Base-by-base conservation (phyloP, 352 stramenopile genomes). In the Aphanomyces stellatus region DNA sequence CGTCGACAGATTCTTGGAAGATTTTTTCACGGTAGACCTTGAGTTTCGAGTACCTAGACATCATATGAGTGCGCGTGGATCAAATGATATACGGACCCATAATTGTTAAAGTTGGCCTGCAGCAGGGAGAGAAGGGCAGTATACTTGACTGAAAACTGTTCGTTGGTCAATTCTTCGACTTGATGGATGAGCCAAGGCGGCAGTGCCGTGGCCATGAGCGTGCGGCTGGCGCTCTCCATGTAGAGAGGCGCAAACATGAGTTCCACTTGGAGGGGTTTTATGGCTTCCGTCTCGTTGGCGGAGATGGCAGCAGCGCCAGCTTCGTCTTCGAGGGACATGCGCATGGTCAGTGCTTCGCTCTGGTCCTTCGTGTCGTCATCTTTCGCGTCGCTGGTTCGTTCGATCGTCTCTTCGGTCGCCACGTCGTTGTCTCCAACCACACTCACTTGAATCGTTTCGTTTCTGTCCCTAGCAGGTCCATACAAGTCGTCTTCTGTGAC, bases 11-110 rank as follows among this genome's bases (percentile, higher is more conserved):
- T 66, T 90, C 84, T 57, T 91, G 79, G 1, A 90, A 71, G 34
- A 93, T 87, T 25, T 88, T 83, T 40, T 90, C 81, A 24, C 86
- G 75, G 34, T 91, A 79, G 28, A 95, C 84, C 28, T 80, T 79
- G 56, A 94, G 70, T 69, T 94, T 94, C 56, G 49, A 17, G 41
- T 33, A 67, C 34, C 57, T 33, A 3, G 15, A 53, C 57, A 51
- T 11, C 5, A 62, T 8, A 48, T 27, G n/a, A 51, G 25, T 51
- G 37, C 37, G 17, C 37, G 8, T 43, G 37, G 17, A 43, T 43
- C 17, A 43, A 17, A 17, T 8, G 8, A 17, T 17, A 43, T 60
- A 31, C n/a, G 6, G 10, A 60, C 25, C 30, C 17, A 17, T 8
- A 19, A n/a, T 41, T 41, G 24, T 30, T 8, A 28, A 65, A 31